A percentile compares a stretch with the other conserved stretches of the same genome.
Evolutionary conservation across 441 rosid species (phyloP).

Genomic region (Iberis amara): DNA sequence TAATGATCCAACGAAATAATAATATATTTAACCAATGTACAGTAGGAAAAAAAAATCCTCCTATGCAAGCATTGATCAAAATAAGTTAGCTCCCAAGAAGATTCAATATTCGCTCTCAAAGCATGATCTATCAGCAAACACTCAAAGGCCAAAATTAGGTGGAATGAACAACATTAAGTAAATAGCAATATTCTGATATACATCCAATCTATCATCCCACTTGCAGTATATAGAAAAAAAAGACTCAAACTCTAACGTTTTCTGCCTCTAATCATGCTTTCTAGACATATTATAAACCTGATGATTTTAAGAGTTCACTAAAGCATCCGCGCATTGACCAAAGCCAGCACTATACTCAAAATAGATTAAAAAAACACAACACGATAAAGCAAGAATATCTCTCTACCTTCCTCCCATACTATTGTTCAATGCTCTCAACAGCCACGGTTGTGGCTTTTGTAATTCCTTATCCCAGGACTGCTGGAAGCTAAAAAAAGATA

Average conservation of each 20-base stretch:
- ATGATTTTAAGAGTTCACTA: constrained; percentile 14
- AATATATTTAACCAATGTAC: constrained; percentile 7
- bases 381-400: constrained; percentile 1
- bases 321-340: constrained; percentile 5
- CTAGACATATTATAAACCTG: not conserved
- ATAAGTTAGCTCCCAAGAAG: not conserved
- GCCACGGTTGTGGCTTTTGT: constrained; percentile 74
- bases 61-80: not conserved
- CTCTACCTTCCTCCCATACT: constrained; percentile 93
- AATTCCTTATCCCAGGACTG: constrained; percentile 86
- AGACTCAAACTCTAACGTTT: not conserved
- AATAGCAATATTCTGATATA: constrained; percentile 1
- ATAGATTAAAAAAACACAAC: constrained; percentile 9
- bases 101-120: not conserved
- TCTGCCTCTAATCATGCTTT: not conserved
- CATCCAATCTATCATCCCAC: not conserved
- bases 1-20: not conserved
- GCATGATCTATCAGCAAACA: not conserved
- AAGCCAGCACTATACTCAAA: constrained; percentile 13
- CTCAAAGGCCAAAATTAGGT: too few relatives aligned
- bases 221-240: not conserved
- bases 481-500: constrained; percentile 65
- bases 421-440: constrained; percentile 68
- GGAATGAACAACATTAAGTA: too few relatives aligned
- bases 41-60: not conserved